Conservation (phyloP, 139 green algal species). For the Chlamydomonas incerta region DNA sequence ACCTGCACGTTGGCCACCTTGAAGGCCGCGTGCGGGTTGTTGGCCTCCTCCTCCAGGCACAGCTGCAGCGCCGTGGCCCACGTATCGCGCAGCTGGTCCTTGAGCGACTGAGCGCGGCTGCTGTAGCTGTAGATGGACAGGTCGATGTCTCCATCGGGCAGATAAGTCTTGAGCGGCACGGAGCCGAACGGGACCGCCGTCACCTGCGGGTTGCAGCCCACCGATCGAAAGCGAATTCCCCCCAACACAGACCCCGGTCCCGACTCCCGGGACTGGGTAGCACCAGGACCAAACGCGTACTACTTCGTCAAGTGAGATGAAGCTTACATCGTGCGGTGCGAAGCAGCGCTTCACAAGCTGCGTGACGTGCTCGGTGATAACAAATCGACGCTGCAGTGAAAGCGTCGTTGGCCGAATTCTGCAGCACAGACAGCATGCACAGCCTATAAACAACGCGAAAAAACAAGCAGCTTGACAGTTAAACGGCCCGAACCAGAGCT, state of each 20-base stretch:
- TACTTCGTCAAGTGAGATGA: no score
- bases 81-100: constrained; percentile 60
- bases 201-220: not conserved
- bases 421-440: not conserved
- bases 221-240: no score
- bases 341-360: constrained; percentile 13
- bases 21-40: constrained; percentile 66
- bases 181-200: constrained; percentile 86
- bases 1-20: constrained; percentile 82
- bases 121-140: constrained; percentile 82
- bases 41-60: constrained; percentile 78
- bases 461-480: no score
- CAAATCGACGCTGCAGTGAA: constrained; percentile 6
- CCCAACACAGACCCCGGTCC: not conserved
- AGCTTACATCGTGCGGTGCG: constrained; percentile 20
- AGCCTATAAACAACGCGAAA: no score
- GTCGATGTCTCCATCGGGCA: constrained; percentile 98
- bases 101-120: constrained; percentile 17
- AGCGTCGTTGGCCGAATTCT: constrained; percentile 8
- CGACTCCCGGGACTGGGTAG: not conserved
- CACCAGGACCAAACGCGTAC: not conserved
- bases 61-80: constrained; percentile 77
- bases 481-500: no score
- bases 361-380: constrained; percentile 28
- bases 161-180: constrained; percentile 94